Conservation (phyloP, 495 filamentous ascomycete genomes). For the Oidiodendron maius region DNA sequence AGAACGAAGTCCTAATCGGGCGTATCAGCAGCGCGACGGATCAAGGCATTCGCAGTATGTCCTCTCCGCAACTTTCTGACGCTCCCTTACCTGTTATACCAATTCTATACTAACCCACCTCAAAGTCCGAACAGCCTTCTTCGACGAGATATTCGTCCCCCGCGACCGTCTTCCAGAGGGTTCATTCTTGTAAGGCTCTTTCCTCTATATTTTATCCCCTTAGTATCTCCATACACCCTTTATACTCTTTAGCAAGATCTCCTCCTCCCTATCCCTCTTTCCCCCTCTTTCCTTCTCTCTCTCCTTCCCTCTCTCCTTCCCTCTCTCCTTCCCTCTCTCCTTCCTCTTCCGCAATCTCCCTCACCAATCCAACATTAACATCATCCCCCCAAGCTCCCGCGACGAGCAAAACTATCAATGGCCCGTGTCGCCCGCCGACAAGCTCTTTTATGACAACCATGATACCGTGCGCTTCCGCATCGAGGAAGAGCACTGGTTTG, state of each 20-base stretch:
- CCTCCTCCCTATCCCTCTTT: too few relatives aligned
- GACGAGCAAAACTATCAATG: constrained; percentile 21
- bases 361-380: constrained; percentile 4
- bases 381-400: constrained; percentile 20
- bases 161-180: constrained; percentile 61
- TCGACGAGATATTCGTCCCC: constrained; percentile 82
- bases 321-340: too few relatives aligned
- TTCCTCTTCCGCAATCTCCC: constrained; percentile 4
- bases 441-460: constrained; percentile 79
- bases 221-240: too few relatives aligned
- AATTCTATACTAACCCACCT: too few relatives aligned
- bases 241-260: too few relatives aligned
- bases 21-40: constrained; percentile 66
- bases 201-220: constrained; percentile 9
- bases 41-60: constrained; percentile 69
- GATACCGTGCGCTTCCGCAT: constrained; percentile 83
- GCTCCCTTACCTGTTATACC: not conserved
- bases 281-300: too few relatives aligned
- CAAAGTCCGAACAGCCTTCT: constrained; percentile 78
- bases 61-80: not conserved
- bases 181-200: constrained; percentile 62
- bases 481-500: constrained; percentile 79
- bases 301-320: too few relatives aligned
- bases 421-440: constrained; percentile 43
- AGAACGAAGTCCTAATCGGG: constrained; percentile 80